phyloP scores from a whole-genome alignment of 208 protist species.

The Acanthamoeba culbertsoni region DNA sequence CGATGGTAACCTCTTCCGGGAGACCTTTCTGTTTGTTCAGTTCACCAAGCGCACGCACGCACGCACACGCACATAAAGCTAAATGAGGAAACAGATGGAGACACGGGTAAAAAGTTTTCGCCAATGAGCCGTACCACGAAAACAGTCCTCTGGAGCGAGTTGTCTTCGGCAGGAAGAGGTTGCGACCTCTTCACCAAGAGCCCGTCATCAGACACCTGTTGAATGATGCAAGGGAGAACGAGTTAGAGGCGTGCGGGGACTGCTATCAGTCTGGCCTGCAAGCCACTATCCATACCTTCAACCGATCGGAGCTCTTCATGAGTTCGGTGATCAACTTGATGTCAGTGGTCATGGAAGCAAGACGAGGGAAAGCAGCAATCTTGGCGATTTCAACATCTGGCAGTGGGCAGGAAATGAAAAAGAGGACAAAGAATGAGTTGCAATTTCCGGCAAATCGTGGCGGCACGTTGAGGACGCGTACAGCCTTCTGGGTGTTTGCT shows the following conservation, averaged over 20 bases:
- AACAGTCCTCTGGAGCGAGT: neutral
- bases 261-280: neutral
- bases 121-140: neutral
- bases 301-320: constrained; percentile 6
- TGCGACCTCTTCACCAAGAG: neutral
- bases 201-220: constrained; percentile 11
- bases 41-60: neutral
- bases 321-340: neutral
- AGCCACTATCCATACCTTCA: neutral
- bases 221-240: neutral
- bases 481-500: constrained; percentile 66
- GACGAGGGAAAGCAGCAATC: constrained; percentile 15
- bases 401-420: neutral
- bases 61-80: neutral
- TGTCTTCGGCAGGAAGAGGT: neutral
- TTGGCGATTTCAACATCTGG: constrained; percentile 1
- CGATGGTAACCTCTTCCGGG: constrained; percentile 8
- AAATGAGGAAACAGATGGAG: neutral
- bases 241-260: neutral
- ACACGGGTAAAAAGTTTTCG: neutral
- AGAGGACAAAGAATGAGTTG: neutral
- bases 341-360: neutral
- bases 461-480: constrained; percentile 2
- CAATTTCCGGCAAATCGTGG: neutral
- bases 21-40: constrained; percentile 4